phyloP scores from a whole-genome alignment of 768 basidiomycete genomes.

The Tylopilus rubrobrunneus region DNA sequence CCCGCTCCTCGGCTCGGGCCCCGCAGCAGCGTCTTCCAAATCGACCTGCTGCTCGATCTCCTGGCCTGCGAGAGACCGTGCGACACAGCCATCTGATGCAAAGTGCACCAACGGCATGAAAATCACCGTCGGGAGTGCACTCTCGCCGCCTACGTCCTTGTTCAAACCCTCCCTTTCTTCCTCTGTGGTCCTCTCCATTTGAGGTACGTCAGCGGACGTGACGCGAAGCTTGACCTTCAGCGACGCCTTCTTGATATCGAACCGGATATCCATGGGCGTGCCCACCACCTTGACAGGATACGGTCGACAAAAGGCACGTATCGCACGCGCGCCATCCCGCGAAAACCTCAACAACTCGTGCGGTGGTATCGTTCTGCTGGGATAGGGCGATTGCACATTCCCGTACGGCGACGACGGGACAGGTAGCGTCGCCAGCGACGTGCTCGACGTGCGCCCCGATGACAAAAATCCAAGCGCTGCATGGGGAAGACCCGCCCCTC shows the following conservation, averaged over 20 bases:
- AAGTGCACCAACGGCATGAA: constrained; percentile 91
- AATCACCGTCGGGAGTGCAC: constrained; percentile 74
- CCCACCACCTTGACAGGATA: constrained; percentile 79
- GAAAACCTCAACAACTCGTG: constrained; percentile 53
- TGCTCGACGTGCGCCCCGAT: constrained; percentile 14
- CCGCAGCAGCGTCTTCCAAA: not conserved
- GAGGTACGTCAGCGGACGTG: constrained; percentile 48
- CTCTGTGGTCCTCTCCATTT: not conserved
- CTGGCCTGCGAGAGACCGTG: constrained; percentile 12
- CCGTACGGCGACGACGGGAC: constrained; percentile 16
- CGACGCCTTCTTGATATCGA: constrained; percentile 66
- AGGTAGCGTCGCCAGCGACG: constrained; percentile 20
- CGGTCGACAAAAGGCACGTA: constrained; percentile 81
- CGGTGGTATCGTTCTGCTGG: not conserved
- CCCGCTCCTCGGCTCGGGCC: not conserved
- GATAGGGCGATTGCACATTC: not conserved
- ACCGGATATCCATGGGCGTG: constrained; percentile 56
- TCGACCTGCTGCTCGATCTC: not conserved
- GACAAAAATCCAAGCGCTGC: constrained; percentile 1
- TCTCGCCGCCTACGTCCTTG: constrained; percentile 18
- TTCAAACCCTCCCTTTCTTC: not conserved
- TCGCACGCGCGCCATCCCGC: constrained; percentile 81
- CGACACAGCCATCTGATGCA: constrained; percentile 42
- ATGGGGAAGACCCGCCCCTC: not conserved
- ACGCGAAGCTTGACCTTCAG: constrained; percentile 73